phyloP scores from a whole-genome alignment of 306 rosid species.

The Crataegus laevigata region DNA sequence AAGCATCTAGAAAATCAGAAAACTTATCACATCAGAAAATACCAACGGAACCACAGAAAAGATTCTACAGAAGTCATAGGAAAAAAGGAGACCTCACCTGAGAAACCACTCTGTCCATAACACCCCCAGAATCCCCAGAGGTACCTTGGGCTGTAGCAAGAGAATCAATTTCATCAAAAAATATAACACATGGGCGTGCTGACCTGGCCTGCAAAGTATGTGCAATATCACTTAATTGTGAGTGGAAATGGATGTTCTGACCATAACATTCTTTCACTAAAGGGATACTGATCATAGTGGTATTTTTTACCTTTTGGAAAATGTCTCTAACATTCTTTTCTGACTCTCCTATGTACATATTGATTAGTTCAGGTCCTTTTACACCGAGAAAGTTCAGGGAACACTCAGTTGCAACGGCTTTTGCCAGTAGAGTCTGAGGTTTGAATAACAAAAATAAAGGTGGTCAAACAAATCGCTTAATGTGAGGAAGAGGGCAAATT shows the following conservation, averaged over 20 bases:
- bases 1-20: conserved; percentile 64
- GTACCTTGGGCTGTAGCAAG: conserved; percentile 98
- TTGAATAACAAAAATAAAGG: conserved; percentile 14
- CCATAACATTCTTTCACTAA: conserved; percentile 2
- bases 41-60: conserved; percentile 8
- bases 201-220: conserved; percentile 68
- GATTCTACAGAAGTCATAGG: not conserved
- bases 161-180: conserved; percentile 94
- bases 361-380: conserved; percentile 93
- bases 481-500: not conserved
- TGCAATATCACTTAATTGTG: not conserved
- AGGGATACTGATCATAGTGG: conserved; percentile 13
- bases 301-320: conserved; percentile 65
- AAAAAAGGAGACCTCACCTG: conserved; percentile 51
- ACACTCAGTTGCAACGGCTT: conserved; percentile 98
- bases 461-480: conserved; percentile 4
- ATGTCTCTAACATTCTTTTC: conserved; percentile 91
- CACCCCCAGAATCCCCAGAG: conserved; percentile 96
- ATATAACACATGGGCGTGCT: conserved; percentile 95
- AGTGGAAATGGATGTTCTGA: conserved; percentile 4
- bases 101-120: conserved; percentile 97
- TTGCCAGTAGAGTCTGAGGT: conserved; percentile 78
- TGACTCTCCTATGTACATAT: conserved; percentile 98
- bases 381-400: conserved; percentile 93
- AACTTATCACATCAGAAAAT: conserved; percentile 15